phyloP scores from a whole-genome alignment of 768 basidiomycete species.

The Amanita thiersii region DNA sequence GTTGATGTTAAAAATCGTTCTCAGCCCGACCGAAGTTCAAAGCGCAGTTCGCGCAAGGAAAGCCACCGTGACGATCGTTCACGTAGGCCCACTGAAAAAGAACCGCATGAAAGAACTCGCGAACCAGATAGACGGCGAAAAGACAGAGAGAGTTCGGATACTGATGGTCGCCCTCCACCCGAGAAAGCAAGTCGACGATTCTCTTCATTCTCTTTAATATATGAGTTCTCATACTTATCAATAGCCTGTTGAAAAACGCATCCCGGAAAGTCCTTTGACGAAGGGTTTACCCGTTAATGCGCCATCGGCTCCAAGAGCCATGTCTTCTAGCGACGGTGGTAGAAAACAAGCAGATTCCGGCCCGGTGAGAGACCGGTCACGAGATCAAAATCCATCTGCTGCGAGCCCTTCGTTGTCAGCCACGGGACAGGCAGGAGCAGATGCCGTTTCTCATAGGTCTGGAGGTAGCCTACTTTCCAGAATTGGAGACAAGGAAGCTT shows the following conservation, averaged over 20 bases:
- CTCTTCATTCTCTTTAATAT: not conserved
- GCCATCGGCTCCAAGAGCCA: slow-evolving; percentile 15
- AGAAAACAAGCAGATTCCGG: slow-evolving; percentile 10
- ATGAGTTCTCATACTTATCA: not conserved
- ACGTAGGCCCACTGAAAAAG: slow-evolving; percentile 62
- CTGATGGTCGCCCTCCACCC: slow-evolving; percentile 34
- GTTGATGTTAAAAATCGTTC: slow-evolving; percentile 11
- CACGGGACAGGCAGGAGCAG: slow-evolving; percentile 16
- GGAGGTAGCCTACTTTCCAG: slow-evolving; percentile 31
- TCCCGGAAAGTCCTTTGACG: slow-evolving; percentile 12
- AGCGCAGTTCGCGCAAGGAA: slow-evolving; percentile 76
- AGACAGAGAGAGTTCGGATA: slow-evolving; percentile 52
- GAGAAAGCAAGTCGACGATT: slow-evolving; percentile 59
- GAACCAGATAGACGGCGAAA: slow-evolving; percentile 64
- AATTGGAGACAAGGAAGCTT: slow-evolving; percentile 52
- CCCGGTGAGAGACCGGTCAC: slow-evolving; percentile 14
- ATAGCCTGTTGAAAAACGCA: slow-evolving; percentile 12
- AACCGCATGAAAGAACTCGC: slow-evolving; percentile 54
- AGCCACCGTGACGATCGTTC: slow-evolving; percentile 67
- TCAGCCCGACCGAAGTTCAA: slow-evolving; percentile 68
- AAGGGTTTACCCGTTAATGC: slow-evolving; percentile 9
- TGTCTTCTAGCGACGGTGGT: slow-evolving; percentile 10
- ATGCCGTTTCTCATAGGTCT: slow-evolving; percentile 9
- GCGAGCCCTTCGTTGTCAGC: slow-evolving; percentile 11
- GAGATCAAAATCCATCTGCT: slow-evolving; percentile 14